These are phyloP conservation scores for Golubevia sp. DNA, from an alignment of 1,284 basidiomycete genomes.

Conservation along the genomic window DNA sequence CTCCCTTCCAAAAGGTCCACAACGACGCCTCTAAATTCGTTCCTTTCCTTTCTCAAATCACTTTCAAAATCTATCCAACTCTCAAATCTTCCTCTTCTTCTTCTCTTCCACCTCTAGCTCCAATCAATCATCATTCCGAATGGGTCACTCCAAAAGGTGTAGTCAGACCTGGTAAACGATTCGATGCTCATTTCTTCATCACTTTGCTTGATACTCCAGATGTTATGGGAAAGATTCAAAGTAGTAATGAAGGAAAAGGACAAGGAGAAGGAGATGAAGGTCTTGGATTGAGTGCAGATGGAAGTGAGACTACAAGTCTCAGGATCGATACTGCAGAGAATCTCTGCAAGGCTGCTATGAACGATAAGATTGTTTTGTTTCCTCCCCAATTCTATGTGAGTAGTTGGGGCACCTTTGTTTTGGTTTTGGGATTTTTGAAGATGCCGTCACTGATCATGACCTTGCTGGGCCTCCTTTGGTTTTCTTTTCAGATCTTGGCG, in stretches of 20 bases:
- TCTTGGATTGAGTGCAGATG: constrained; percentile 29
- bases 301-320: constrained; percentile 37
- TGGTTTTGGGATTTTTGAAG: not conserved
- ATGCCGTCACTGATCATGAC: not conserved
- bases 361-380: constrained; percentile 39
- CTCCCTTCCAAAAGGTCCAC: constrained; percentile 18
- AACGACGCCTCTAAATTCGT: constrained; percentile 39
- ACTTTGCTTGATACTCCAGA: constrained; percentile 35
- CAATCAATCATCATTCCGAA: constrained; percentile 39
- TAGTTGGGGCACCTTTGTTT: not conserved
- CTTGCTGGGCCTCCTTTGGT: too few relatives aligned
- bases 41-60: constrained; percentile 30
- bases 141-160: constrained; percentile 50
- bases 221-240: constrained; percentile 14
- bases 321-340: constrained; percentile 24
- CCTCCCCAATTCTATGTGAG: constrained; percentile 47
- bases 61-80: not conserved
- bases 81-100: not conserved
- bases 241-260: constrained; percentile 6
- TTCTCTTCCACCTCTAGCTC: constrained; percentile 16
- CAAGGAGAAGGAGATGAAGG: constrained; percentile 2
- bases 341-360: constrained; percentile 32
- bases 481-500: constrained; percentile 21
- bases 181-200: constrained; percentile 52
- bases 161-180: constrained; percentile 44